Evolutionary conservation across 2,329 filamentous ascomycete species (phyloP).

Genomic region (Sphaerulina vaccinii): DNA sequence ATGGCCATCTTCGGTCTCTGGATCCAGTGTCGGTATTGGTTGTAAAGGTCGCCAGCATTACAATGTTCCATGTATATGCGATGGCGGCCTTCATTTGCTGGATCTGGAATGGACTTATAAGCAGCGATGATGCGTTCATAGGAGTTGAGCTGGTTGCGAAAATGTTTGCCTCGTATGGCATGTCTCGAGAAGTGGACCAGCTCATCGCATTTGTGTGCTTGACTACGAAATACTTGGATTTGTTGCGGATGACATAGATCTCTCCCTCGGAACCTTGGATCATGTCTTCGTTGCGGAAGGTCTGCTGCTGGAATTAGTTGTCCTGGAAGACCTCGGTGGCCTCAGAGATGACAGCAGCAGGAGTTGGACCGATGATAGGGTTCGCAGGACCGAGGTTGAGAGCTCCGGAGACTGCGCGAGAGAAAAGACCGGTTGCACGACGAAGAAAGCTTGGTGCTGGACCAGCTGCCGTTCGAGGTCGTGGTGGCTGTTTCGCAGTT

Average conservation of each 20-base stretch:
- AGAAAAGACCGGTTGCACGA: no score
- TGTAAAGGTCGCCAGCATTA: slow-evolving; percentile 17
- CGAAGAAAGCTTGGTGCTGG: neutral
- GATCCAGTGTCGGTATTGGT: slow-evolving; percentile 8
- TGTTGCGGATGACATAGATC: neutral
- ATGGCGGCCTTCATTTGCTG: neutral
- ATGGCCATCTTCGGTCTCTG: neutral
- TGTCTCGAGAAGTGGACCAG: neutral
- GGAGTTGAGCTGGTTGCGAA: neutral
- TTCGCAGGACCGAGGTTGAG: neutral
- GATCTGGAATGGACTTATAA: slow-evolving; percentile 1
- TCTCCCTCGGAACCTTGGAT: neutral
- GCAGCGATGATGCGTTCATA: slow-evolving; percentile 6
- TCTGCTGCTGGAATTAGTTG: slow-evolving; percentile 9
- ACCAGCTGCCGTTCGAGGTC: neutral
- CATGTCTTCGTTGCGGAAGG: neutral
- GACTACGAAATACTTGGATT: neutral
- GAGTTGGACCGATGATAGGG: slow-evolving; percentile 1
- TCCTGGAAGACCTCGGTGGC: neutral
- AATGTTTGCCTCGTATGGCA: slow-evolving; percentile 3
- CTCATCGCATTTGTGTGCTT: slow-evolving; percentile 4
- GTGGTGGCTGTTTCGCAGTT: no score
- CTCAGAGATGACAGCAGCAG: neutral
- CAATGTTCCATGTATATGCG: slow-evolving; percentile 24
- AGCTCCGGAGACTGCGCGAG: neutral